Evolutionary conservation across 768 basidiomycete genomes (phyloP), one percentile per base, ranked within the genome.

Genomic region (Boletus barrowsii): DNA sequence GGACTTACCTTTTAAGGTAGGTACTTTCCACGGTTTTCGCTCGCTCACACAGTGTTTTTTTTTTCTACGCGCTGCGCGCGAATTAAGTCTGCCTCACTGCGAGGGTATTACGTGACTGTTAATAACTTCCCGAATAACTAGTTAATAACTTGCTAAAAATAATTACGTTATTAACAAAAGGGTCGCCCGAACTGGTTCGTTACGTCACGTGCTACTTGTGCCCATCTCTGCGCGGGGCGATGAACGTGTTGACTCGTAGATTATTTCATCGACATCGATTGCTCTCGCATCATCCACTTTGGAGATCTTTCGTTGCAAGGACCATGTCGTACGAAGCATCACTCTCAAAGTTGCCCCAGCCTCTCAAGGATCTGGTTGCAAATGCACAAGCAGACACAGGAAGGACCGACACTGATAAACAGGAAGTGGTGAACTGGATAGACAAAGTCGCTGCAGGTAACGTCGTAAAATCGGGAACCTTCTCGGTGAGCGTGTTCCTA

Each of bases 351-450:
- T 72, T 87, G 8, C 64, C 64, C 30, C 61, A 73, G 9, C 77
- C 78, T 0, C 62, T 84, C 35, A 81, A 77, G 63, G 82, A 84
- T 41, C 79, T 92, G 24, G 82, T 90, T 44, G 51, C 64, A 15
- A 72, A 61, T 35, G 67, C 72, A 6, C 64, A 66, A 44, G 62
- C 52, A 43, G 68, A 76, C 45, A 57, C 78, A 42, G 88, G 87
- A 20, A 77, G 75, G 61, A 77, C 78, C 18, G 83, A 86, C 61
- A 73, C 76, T 57, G 87, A 89, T 63, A 75, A 82, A 69, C 72
- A 75, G 43, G 85, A 88, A 62, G 82, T 93, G 29, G 65, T 74
- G 22, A 73, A 72, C 54, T 93, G 90, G 89, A 82, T 92, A 61
- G 81, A 83, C 57, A 88, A 81, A 66, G 78, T 84, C 20, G 77